A percentile compares a stretch with the other conserved stretches of the same genome.
These are phyloP conservation scores for Trifolium repens DNA, from an alignment of 306 rosid species.

Conservation along the genomic window DNA sequence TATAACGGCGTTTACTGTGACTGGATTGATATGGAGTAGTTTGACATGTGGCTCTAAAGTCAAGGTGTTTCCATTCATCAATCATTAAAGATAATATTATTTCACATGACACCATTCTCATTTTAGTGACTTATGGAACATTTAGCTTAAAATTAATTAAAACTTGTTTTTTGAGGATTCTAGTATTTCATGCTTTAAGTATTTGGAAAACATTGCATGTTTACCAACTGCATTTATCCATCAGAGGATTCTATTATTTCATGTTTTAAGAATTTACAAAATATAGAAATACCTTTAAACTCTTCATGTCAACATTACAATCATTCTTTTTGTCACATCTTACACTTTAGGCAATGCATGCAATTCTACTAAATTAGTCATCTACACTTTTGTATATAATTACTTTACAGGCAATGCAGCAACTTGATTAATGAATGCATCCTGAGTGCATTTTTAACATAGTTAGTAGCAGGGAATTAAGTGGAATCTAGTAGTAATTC, in stretches of 20 bases:
- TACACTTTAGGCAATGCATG: too few relatives aligned
- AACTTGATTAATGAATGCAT: too few relatives aligned
- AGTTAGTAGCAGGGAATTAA: too few relatives aligned
- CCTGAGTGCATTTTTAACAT: too few relatives aligned
- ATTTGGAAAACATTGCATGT: conserved; percentile 7
- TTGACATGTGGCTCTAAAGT: conserved; percentile 18
- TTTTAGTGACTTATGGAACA: conserved; percentile 2
- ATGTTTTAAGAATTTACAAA: too few relatives aligned
- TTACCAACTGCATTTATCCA: background rate
- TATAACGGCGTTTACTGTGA: conserved; percentile 10
- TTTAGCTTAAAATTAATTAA: background rate
- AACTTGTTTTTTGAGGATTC: conserved; percentile 11
- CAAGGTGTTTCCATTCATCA: conserved; percentile 28
- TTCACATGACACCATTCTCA: background rate
- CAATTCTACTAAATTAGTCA: too few relatives aligned
- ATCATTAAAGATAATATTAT: background rate
- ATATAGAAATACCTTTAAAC: conserved; percentile 11
- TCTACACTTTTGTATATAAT: too few relatives aligned
- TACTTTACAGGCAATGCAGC: too few relatives aligned
- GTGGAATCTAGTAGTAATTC: too few relatives aligned
- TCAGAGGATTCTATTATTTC: background rate
- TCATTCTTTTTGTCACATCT: background rate
- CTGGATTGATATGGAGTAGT: background rate
- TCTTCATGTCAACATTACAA: background rate
- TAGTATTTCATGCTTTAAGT: conserved; percentile 11